Evolutionary conservation across 805 yeast species (phyloP).

Genomic region (Candida multigemmis): DNA sequence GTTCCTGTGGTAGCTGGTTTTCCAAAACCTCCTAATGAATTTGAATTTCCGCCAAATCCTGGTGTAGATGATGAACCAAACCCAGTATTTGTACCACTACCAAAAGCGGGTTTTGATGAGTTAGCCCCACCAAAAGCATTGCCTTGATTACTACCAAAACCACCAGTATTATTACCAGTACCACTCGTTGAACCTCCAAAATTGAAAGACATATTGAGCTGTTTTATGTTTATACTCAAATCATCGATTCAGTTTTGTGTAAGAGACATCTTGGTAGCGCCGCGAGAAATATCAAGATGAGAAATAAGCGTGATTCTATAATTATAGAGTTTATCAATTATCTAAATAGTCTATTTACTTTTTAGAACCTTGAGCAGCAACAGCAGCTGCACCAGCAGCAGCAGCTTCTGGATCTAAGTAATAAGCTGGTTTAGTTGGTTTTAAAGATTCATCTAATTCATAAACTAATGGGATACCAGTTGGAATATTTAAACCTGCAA

Average conservation of each 20-base stretch:
- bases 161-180: conserved; percentile 2
- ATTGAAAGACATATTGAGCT: too few species aligned
- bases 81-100: conserved; percentile 1
- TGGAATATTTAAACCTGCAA: conserved; percentile 93
- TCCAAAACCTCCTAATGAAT: too few species aligned
- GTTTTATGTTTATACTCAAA: too few species aligned
- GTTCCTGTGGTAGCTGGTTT: conserved; percentile 1
- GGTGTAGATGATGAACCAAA: too few species aligned
- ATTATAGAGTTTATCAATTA: too few species aligned
- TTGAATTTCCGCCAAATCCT: too few species aligned
- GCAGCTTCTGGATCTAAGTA: conserved; percentile 99
- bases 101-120: conserved; percentile 1
- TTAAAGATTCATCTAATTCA: conserved; percentile 80
- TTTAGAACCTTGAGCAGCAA: conserved; percentile 83
- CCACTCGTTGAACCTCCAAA: too few species aligned
- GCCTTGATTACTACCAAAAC: not conserved
- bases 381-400: conserved; percentile 99
- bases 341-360: conserved; percentile 16
- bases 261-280: too few species aligned
- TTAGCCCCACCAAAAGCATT: not conserved
- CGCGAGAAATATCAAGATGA: too few species aligned
- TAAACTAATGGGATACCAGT: conserved; percentile 97
- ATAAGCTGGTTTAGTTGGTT: conserved; percentile 88
- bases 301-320: too few species aligned
- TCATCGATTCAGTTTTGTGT: too few species aligned